These are phyloP conservation scores for Mediolabrus comicus DNA, from an alignment of 108 stramenopile species.

Conservation along the genomic window DNA sequence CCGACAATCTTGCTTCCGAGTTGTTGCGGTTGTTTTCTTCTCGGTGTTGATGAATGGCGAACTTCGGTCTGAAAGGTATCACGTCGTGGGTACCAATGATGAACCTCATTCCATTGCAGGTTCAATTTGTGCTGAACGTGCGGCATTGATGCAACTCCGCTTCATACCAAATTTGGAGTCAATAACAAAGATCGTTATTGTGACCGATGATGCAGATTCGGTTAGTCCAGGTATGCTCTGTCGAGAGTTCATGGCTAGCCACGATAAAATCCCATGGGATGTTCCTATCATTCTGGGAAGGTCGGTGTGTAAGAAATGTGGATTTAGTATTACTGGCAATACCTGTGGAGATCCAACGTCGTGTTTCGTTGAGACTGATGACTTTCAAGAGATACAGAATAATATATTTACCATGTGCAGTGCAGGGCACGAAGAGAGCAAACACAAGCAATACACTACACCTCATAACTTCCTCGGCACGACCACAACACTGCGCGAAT, in stretches of 20 bases:
- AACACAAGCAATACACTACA: conserved; percentile 12
- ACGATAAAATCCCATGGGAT: conserved; percentile 50
- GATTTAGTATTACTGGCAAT: conserved; percentile 27
- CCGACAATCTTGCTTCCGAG: conserved; percentile 78
- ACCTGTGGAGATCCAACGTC: conserved; percentile 15
- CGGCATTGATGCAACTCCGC: conserved; percentile 75
- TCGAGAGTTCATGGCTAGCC: conserved; percentile 83
- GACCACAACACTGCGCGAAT: conserved; percentile 45
- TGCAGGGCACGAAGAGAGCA: conserved; percentile 3
- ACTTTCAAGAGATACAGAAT: conserved; percentile 8
- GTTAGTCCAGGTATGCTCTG: conserved; percentile 84
- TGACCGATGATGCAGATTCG: conserved; percentile 72
- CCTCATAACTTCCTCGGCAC: conserved; percentile 47
- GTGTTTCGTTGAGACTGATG: conserved; percentile 5
- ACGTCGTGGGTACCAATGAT: conserved; percentile 82
- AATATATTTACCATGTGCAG: conserved; percentile 26
- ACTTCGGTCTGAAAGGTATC: conserved; percentile 28
- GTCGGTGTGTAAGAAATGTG: conserved; percentile 42
- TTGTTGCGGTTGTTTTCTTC: conserved; percentile 74
- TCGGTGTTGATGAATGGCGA: conserved; percentile 7
- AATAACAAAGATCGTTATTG: conserved; percentile 49
- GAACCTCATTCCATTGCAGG: conserved; percentile 78
- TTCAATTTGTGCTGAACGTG: conserved; percentile 90
- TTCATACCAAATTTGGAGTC: conserved; percentile 51
- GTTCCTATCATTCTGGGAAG: conserved; percentile 56